Evolutionary conservation across 2,329 filamentous ascomycete genomes (phyloP).

Genomic region (Fusarium xylarioides): DNA sequence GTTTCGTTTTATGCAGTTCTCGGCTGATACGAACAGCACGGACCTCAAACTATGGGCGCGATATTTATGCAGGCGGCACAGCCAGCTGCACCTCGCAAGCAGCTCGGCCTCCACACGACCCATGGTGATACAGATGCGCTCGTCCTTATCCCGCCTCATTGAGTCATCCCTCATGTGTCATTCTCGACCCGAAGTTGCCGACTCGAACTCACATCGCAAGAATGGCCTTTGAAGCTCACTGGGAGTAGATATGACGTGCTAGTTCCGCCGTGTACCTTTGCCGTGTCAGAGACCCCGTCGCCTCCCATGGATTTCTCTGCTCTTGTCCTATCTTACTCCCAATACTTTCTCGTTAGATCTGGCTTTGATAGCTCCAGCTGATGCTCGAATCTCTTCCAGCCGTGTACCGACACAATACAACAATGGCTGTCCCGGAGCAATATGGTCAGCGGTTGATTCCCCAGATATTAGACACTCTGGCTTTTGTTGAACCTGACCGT

Average conservation of each 20-base stretch:
- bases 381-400: not conserved
- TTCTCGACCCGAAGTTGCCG: not conserved
- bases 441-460: not conserved
- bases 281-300: not conserved
- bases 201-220: fast-evolving
- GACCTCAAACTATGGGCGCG: not conserved
- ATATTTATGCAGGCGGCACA: not conserved
- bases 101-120: not conserved
- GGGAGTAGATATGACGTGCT: not conserved
- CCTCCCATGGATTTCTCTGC: not conserved
- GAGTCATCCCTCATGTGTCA: not conserved
- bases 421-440: not conserved
- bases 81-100: not conserved
- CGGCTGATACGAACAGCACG: not conserved
- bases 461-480: not conserved
- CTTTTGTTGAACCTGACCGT: not conserved
- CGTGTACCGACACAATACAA: not conserved
- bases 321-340: not conserved
- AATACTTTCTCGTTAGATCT: not conserved
- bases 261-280: not conserved
- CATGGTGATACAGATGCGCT: not conserved
- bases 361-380: not conserved
- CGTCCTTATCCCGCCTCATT: not conserved
- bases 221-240: not conserved
- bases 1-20: not conserved